Base-by-base conservation (phyloP, 345 rosid genomes). In the Pugionium dolabratum region DNA sequence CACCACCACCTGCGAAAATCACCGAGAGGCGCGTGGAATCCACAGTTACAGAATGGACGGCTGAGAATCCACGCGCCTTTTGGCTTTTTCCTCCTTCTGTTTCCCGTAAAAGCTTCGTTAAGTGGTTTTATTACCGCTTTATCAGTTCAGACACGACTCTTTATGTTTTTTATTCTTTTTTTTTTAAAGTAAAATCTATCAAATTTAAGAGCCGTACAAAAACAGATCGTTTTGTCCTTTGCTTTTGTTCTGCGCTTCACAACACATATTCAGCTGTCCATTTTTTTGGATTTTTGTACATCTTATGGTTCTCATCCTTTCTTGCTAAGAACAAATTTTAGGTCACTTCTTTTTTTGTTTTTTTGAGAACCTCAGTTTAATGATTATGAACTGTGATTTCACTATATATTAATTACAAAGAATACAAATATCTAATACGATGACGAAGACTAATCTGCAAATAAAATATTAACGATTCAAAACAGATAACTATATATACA, bases 21-120 rank as follows among this genome's bases (percentile, higher is more conserved):
- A 72, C 66, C 41, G 66, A 35, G 46, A 44, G 72, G 67, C 77
- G 77, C 77, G 77, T 73, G 77, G 67, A 66, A 3, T 9, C 76
- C 7, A 73, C 77, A 33, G 28, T 45, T 59, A 37, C n/a, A 32
- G 39, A 59, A 73, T 52, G 63, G 57, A 73, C 72, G 68, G 72
- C 18, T 73, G 35, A 66, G 54, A 59, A 60, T 60, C 73, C 77
- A 73, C 77, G 73, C 77, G 69, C 73, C 64, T 53, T 29, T 1
- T 72, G 46, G 57, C 54, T 30, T 57, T 32, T 51, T 31, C 0
- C 6, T 32, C 28, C 1, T 33, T 9, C 25, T 34, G 18, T 2
- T 39, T 4, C 18, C 18, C 48, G 4, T 50, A 4, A 48, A 66
- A 45, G 27, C 39, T 59, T 34, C 37, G 36, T 42, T 67, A 51